Conservation (phyloP, 2,329 filamentous ascomycete genomes). For the Microsporum audouinii region DNA sequence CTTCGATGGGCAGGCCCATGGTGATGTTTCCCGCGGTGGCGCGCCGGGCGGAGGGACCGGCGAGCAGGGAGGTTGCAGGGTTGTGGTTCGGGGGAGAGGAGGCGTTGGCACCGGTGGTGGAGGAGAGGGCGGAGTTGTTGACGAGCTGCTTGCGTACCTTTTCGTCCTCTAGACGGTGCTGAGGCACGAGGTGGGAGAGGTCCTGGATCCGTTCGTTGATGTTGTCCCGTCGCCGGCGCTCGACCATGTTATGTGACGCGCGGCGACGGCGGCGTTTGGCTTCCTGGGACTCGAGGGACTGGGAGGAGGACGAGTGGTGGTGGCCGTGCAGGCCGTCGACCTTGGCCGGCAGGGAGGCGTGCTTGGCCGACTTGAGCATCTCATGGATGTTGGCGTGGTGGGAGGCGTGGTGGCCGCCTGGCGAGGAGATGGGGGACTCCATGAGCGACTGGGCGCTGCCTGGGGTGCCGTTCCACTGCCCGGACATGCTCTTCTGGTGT, state of each 20-base stretch:
- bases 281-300: constrained; percentile 66
- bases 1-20: constrained; percentile 81
- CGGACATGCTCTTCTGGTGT: constrained; percentile 75
- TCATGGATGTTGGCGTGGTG: constrained; percentile 70
- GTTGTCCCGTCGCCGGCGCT: constrained; percentile 87
- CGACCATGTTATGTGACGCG: constrained; percentile 93
- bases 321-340: constrained; percentile 46
- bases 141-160: constrained; percentile 91
- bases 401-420: constrained; percentile 35
- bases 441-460: constrained; percentile 75
- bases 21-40: constrained; percentile 77
- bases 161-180: constrained; percentile 88
- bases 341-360: constrained; percentile 81
- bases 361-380: constrained; percentile 70
- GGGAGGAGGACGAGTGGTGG: constrained; percentile 28
- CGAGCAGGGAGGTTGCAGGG: constrained; percentile 70
- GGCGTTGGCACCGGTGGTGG: constrained; percentile 53
- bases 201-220: constrained; percentile 99
- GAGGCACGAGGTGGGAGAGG: constrained; percentile 80
- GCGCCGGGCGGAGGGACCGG: constrained; percentile 70
- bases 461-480: constrained; percentile 80
- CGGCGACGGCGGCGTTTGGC: constrained; percentile 83
- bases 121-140: constrained; percentile 76
- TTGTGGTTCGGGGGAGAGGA: constrained; percentile 17
- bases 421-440: constrained; percentile 81